Conservation (phyloP, 2,329 filamentous ascomycete species). For the Zalaria obscura region DNA sequence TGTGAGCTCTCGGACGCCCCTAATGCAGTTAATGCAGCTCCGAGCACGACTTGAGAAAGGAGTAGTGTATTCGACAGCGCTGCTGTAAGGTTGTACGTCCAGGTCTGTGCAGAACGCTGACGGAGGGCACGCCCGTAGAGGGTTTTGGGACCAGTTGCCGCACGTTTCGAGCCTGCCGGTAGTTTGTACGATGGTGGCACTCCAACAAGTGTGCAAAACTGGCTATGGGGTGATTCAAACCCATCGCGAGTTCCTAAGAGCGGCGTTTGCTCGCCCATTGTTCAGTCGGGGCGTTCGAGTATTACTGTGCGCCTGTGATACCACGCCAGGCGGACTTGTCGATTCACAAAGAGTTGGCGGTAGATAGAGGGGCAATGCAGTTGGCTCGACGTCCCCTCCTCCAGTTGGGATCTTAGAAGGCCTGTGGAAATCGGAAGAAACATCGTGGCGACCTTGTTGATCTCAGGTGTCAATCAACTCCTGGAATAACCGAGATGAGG, state of each 20-base stretch:
- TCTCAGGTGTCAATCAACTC: too few species aligned
- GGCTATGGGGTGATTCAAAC: conserved; percentile 13
- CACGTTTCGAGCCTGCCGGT: conserved; percentile 9
- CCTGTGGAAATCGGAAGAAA: too few species aligned
- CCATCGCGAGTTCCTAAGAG: not conserved
- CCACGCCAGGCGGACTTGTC: too few species aligned
- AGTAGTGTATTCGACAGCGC: conserved; percentile 22
- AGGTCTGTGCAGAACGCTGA: conserved; percentile 16
- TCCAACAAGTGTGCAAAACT: conserved; percentile 24
- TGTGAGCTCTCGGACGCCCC: conserved; percentile 21
- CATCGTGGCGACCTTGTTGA: too few species aligned
- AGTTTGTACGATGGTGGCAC: conserved; percentile 16
- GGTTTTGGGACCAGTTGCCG: conserved; percentile 8
- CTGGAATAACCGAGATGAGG: too few species aligned
- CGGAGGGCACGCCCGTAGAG: conserved; percentile 22
- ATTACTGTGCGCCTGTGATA: too few species aligned
- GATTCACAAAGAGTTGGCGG: too few species aligned
- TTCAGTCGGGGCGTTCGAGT: not conserved
- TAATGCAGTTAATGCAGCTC: conserved; percentile 24
- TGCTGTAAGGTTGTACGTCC: conserved; percentile 22
- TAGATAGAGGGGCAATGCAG: too few species aligned
- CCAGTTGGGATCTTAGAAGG: too few species aligned
- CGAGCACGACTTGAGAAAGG: conserved; percentile 24
- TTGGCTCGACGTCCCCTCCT: too few species aligned
- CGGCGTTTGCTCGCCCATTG: not conserved